Evolutionary conservation across 1,139 yeast species (phyloP), one percentile per base, ranked within the genome.

Genomic region (Scheffersomyces parashehatae): DNA sequence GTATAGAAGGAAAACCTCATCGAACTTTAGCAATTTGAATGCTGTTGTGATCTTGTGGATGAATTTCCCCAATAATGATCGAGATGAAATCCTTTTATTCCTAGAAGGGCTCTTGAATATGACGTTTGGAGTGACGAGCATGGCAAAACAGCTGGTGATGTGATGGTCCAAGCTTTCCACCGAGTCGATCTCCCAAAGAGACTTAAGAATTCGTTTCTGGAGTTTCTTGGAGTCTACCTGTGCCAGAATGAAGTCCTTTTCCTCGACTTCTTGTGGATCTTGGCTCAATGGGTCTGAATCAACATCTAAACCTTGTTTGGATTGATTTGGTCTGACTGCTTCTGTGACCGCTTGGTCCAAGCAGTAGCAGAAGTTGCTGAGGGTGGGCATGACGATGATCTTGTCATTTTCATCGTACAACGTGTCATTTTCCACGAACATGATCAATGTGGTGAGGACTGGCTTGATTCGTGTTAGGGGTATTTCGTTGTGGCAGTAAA

Each of bases 11-110:
- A 73, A 62, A 1, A 73, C 64, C 51, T 82, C 86, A 47, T 83
- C 87, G 54, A 84, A 85, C 46, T 77, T 79, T 41, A 85, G 59
- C 2, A 79, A 60, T 36, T 75, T 77, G 52, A 77, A 78, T 7
- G 83, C 73, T 4, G 80, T 66, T 1, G 74, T 67, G 33, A 82
- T 56, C 45, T 60, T 63, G 20, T 60, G 61, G 9, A 71, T 60
- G 46, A 70, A 72, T 12, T 60, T 55, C 0, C 79, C 79, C 32
- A 73, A 52, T 13, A 65, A 47, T 3, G 78, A 72, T 28, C 72
- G 51, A 2, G 73, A 62, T 1, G 74, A 66, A 15, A 68, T 40
- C 35, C 49, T 46, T 12, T 38, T 33, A 14, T 31, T 15, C n/a
- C 35, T 20, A 7, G 15, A 31, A 31, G 35, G 30, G 2, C 31